Percentiles rank a stretch among this genome's conserved stretches.
phyloP scores from a whole-genome alignment of 2,329 filamentous ascomycete genomes.

The Cladorrhinum sp. region DNA sequence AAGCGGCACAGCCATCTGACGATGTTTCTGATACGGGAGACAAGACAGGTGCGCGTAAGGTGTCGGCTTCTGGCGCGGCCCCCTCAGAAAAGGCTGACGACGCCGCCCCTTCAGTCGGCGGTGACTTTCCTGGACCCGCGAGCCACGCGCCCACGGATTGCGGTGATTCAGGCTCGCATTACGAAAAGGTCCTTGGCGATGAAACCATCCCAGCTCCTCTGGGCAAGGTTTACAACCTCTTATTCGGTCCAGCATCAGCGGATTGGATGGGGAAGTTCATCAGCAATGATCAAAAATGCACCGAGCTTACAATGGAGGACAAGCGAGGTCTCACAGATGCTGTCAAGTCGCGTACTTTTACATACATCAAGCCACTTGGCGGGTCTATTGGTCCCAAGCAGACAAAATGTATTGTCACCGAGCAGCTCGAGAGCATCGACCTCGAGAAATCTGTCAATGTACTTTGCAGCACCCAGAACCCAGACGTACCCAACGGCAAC shows the following conservation, averaged over 20 bases:
- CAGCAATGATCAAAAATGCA: slow-evolving; percentile 80
- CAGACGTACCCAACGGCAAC: slow-evolving; percentile 91
- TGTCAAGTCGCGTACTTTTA: slow-evolving; percentile 70
- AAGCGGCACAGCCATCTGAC: slow-evolving; percentile 39
- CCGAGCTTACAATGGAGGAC: slow-evolving; percentile 83
- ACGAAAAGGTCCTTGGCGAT: slow-evolving; percentile 80
- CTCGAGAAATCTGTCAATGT: slow-evolving; percentile 83
- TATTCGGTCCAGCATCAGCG: slow-evolving; percentile 79
- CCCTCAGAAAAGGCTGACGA: slow-evolving; percentile 51
- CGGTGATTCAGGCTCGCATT: slow-evolving; percentile 73
- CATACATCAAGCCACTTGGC: slow-evolving; percentile 88
- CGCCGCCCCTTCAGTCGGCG: slow-evolving; percentile 30
- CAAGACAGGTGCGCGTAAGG: slow-evolving; percentile 66
- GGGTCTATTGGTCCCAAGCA: slow-evolving; percentile 85
- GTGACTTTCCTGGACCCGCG: slow-evolving; percentile 80
- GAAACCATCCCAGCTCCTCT: slow-evolving; percentile 83
- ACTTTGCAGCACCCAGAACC: slow-evolving; percentile 80
- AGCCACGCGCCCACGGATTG: slow-evolving; percentile 84
- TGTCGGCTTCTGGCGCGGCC: slow-evolving; percentile 55
- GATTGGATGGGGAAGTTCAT: slow-evolving; percentile 86
- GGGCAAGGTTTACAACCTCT: slow-evolving; percentile 83
- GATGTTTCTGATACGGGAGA: slow-evolving; percentile 53
- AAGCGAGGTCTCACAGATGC: slow-evolving; percentile 75
- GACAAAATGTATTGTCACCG: slow-evolving; percentile 88
- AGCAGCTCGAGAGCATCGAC: slow-evolving; percentile 80